phyloP scores from a whole-genome alignment of 257 asterid species.

The Jacaranda copaia region DNA sequence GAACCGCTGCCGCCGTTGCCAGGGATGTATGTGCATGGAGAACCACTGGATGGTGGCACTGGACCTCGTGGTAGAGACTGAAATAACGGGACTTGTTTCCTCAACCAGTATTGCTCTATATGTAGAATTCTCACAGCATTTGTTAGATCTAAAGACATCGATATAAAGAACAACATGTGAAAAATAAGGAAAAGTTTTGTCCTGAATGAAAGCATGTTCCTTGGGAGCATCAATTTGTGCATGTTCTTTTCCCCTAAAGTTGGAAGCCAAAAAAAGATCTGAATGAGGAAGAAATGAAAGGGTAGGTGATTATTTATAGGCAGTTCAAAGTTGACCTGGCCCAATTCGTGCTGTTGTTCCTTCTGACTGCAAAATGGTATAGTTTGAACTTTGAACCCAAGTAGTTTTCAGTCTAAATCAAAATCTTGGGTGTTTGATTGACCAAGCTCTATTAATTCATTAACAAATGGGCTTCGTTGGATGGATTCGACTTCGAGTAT shows the following conservation, averaged over 20 bases:
- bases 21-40: conserved; percentile 66
- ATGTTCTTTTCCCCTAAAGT: background rate
- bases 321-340: too few species aligned
- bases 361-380: too few species aligned
- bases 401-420: too few species aligned
- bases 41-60: conserved; percentile 47
- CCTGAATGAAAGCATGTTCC: conserved; percentile 39
- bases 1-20: conserved; percentile 36
- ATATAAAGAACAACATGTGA: conserved; percentile 5
- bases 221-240: background rate
- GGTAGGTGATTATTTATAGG: conserved; percentile 28
- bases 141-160: conserved; percentile 29
- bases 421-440: too few species aligned
- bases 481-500: too few species aligned
- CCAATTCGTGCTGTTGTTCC: too few species aligned
- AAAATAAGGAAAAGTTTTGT: conserved; percentile 31
- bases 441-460: too few species aligned
- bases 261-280: conserved; percentile 9
- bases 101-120: conserved; percentile 33
- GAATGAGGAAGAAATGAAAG: conserved; percentile 5
- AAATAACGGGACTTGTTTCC: conserved; percentile 17
- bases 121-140: conserved; percentile 46
- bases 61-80: conserved; percentile 63
- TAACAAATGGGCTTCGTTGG: too few species aligned
- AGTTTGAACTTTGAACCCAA: too few species aligned